Evolutionary conservation across 306 rosid genomes (phyloP).

Genomic region (Quercus bicolor): DNA sequence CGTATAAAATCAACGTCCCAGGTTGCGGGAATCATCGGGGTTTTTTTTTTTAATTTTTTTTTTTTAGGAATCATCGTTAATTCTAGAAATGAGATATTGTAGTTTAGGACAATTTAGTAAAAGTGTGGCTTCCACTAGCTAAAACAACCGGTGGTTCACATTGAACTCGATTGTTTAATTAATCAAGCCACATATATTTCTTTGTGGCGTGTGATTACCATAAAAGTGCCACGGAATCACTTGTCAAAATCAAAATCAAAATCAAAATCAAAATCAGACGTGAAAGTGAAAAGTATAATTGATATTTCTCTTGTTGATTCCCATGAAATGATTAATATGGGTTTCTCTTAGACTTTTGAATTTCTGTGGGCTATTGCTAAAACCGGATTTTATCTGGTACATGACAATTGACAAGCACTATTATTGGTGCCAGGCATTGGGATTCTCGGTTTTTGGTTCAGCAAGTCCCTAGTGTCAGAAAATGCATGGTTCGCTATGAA

Average conservation of each 20-base stretch:
- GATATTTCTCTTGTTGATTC: background rate
- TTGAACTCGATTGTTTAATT: background rate
- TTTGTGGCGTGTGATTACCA: background rate
- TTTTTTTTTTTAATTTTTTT: no score
- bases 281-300: background rate
- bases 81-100: no score
- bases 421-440: background rate
- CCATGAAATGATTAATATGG: background rate
- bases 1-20: constrained; percentile 2
- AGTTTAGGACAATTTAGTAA: no score
- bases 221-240: background rate
- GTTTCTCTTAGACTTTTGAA: no score
- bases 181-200: background rate
- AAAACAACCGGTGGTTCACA: background rate
- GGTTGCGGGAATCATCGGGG: background rate
- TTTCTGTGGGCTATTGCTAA: background rate
- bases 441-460: background rate
- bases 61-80: no score
- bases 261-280: background rate
- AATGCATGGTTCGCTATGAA: no score
- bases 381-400: background rate
- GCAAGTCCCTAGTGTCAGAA: background rate
- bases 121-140: background rate
- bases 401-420: background rate
- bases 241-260: constrained; percentile 2